phyloP scores from a whole-genome alignment of 805 yeast species.

The Myxozyma udenii region DNA sequence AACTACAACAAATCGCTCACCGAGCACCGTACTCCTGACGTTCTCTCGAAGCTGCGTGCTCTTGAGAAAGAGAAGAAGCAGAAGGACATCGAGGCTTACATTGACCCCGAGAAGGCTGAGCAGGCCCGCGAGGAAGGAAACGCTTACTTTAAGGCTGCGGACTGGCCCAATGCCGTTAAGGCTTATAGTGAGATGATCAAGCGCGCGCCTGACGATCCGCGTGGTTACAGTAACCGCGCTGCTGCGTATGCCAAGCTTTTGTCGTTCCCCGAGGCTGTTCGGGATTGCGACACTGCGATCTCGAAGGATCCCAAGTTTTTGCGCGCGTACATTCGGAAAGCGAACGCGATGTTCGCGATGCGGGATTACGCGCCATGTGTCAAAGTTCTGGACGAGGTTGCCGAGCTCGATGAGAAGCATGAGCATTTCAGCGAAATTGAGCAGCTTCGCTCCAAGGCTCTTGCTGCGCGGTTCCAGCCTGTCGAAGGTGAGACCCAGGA shows the following conservation, averaged over 20 bases:
- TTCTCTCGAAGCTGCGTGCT: slow-evolving; percentile 77
- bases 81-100: slow-evolving; percentile 70
- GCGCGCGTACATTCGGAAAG: slow-evolving; percentile 96
- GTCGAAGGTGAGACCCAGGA: slow-evolving; percentile 81
- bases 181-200: slow-evolving; percentile 93
- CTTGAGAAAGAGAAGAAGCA: slow-evolving; percentile 83
- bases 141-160: slow-evolving; percentile 80
- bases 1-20: slow-evolving; percentile 86
- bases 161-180: slow-evolving; percentile 95
- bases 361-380: slow-evolving; percentile 78
- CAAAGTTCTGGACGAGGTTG: slow-evolving; percentile 77
- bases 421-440: slow-evolving; percentile 74
- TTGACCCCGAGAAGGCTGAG: slow-evolving; percentile 91
- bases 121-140: slow-evolving; percentile 92
- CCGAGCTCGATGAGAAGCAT: slow-evolving; percentile 62
- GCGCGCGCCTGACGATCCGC: slow-evolving; percentile 94
- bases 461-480: slow-evolving; percentile 73
- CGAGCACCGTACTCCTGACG: slow-evolving; percentile 95
- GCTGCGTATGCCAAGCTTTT: slow-evolving; percentile 91
- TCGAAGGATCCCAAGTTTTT: slow-evolving; percentile 82
- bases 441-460: slow-evolving; percentile 56
- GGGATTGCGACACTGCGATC: slow-evolving; percentile 88
- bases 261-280: slow-evolving; percentile 95
- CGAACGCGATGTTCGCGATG: slow-evolving; percentile 87
- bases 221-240: slow-evolving; percentile 97